Percentiles rank a stretch among this genome's conserved stretches.
These are phyloP conservation scores for Xylariaceae sp. DNA, from an alignment of 2,329 filamentous ascomycete species.

Conservation along the genomic window DNA sequence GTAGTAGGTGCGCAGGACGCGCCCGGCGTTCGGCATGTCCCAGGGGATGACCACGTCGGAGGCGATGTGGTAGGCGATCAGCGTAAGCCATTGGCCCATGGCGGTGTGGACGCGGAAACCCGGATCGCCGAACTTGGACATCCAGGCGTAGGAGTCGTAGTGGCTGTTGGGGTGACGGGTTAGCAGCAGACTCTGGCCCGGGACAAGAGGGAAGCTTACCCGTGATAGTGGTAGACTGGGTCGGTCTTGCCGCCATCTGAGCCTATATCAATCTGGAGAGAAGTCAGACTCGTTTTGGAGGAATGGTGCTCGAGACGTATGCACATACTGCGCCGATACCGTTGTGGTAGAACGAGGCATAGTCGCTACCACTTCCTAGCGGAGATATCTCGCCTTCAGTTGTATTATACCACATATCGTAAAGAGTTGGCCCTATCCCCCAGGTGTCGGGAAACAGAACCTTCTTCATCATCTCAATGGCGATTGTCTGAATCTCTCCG, in stretches of 20 bases:
- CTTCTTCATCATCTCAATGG: slow-evolving; percentile 8
- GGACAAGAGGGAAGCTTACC: neutral
- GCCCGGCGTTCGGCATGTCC: slow-evolving; percentile 3
- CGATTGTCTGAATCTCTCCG: slow-evolving; percentile 7
- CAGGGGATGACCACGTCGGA: slow-evolving; percentile 5
- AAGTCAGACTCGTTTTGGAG: too few species aligned
- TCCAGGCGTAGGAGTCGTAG: slow-evolving; percentile 39
- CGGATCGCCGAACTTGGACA: slow-evolving; percentile 45
- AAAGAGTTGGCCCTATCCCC: slow-evolving; percentile 4
- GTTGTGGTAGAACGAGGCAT: slow-evolving; percentile 7
- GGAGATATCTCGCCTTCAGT: slow-evolving; percentile 7
- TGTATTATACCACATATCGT: slow-evolving; percentile 7
- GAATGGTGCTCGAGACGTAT: too few species aligned
- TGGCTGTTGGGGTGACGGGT: neutral
- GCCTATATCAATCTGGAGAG: slow-evolving; percentile 4
- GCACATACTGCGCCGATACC: slow-evolving; percentile 5
- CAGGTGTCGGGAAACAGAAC: slow-evolving; percentile 6
- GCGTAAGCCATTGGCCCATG: slow-evolving; percentile 35
- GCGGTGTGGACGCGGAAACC: slow-evolving; percentile 44
- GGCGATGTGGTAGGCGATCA: slow-evolving; percentile 7
- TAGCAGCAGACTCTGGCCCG: too few species aligned
- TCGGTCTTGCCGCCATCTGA: slow-evolving; percentile 6
- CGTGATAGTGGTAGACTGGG: slow-evolving; percentile 6
- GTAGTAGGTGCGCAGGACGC: slow-evolving; percentile 1
- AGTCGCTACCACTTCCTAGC: slow-evolving; percentile 7